Base-by-base conservation (phyloP, 352 stramenopile species). In the Paralagenidium karlingii region DNA sequence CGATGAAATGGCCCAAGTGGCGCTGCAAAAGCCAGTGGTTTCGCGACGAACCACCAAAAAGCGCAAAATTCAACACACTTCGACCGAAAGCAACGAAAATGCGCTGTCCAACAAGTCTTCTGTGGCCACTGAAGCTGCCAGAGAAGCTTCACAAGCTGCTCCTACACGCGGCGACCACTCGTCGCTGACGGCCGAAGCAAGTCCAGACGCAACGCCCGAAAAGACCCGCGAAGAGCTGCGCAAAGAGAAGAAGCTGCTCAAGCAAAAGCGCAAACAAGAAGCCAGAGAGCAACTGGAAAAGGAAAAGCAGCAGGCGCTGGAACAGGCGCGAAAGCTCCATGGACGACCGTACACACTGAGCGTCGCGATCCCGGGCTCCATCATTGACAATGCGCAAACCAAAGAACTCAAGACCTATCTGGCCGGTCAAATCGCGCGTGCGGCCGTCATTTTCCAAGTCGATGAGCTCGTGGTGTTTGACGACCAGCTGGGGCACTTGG, bases 381-480 rank as follows among this genome's bases (percentile, higher is more conserved):
- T 98, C 24, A 60, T 99, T 10, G 91, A 96, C 48, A 99, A 99
- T 57, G 94, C 91, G 25, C 94, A 98, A 64, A 98, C 88, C 27
- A 89, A 85, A 49, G 94, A 98, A 60, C 75, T 99, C 12, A 91
- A 94, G 60, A 98, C 95, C 24, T 93, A 98, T 40, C 52, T 98
- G 31, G 93, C 79, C 0, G 94, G 94, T 19, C 90, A 98, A 60
- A 95, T 99, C 40, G 94, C 94, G 28, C 88, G 95, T 24, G 94
- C 95, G 0, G 91, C 90, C 1, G 87, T 91, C 18, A 96, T 99
- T 49, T 99, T 97, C 68, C 81, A 98, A 51, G 86, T 98, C 7
- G 95, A 99, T 56, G 95, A 99, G 68, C 89, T 99, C 51, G 67
- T 99, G 11, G 91, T 99, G 5, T 98, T 97, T 52, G 92, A 98